Base-by-base conservation (phyloP, 1,284 basidiomycete species). In the Cutaneotrichosporon cutaneum region DNA sequence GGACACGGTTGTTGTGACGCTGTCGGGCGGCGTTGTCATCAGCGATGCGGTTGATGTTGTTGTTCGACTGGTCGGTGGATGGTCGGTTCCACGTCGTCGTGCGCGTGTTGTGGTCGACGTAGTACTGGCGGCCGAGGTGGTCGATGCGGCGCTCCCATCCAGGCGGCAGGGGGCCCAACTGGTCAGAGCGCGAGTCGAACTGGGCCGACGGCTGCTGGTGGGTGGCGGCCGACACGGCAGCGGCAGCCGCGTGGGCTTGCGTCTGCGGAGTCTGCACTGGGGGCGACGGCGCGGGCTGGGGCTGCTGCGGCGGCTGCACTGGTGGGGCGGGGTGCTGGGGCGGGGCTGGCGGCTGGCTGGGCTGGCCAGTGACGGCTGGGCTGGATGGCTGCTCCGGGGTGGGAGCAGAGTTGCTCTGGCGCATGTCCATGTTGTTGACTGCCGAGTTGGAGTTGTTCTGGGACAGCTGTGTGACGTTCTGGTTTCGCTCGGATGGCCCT, bases 91-190 rank as follows among this genome's bases (percentile, higher is more conserved):
- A 99, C 8, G 93, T 94, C n/a, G 95, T 98, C 36, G 89, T 87
- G 59, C 94, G 87, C 5, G 89, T 89, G 78, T 90, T 94, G 80
- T 99, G 94, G 74, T 95, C 92, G 59, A 94, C 91, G 75, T 92
- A 96, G 81, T 98, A 99, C 21, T 89, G 87, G 54, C 96, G 84
- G 2, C 89, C 90, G 58, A 93, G 86, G 56, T 87, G 88, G 77
- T 98, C 96, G 54, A 88, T 86, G 51, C 96, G 87, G 60, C 94
- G 87, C 79, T 99, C 96, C 94, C 94, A 99, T 13, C 93, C 93
- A 32, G 81, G 73, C 0, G 95, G 95, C 32, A 99, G 82, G n/a
- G 88, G 86, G 11, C 87, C 85, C 30, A 87, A 83, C 83, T 90
- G 82, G 81, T 85, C 84, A 53, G 90, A 87, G 67, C 87, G 88